phyloP scores from a whole-genome alignment of 441 rosid species.

The Populus hybrid region DNA sequence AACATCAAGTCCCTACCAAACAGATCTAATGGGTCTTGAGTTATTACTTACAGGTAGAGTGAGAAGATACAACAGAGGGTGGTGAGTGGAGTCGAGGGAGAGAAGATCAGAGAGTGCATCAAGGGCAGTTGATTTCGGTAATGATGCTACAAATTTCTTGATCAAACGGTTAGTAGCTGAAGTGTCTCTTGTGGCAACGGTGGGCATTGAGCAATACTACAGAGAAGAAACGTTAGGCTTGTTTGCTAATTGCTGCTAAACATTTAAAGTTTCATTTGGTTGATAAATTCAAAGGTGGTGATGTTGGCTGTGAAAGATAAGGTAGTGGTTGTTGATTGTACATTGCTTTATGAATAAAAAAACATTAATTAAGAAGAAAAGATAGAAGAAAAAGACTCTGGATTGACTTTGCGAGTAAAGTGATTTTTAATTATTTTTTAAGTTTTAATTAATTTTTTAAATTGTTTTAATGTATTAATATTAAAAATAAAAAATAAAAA shows the following conservation, averaged over 20 bases:
- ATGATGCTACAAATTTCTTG: constrained; percentile 70
- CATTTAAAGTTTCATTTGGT: constrained; percentile 11
- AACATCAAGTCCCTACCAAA: too few species aligned
- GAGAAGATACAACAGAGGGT: constrained; percentile 10
- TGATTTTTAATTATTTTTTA: too few species aligned
- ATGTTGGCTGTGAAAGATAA: too few species aligned
- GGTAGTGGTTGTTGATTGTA: neutral
- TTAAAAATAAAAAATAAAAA: too few species aligned
- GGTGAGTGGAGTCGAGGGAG: neutral
- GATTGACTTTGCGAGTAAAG: too few species aligned
- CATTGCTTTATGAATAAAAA: too few species aligned
- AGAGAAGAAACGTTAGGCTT: constrained; percentile 53
- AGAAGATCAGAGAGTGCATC: too few species aligned
- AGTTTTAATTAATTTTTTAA: too few species aligned
- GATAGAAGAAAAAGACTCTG: too few species aligned
- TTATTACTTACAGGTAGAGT: constrained; percentile 44
- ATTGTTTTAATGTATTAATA: too few species aligned
- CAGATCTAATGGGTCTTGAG: neutral
- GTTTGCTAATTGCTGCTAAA: constrained; percentile 44
- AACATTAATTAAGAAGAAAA: too few species aligned
- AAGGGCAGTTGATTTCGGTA: constrained; percentile 42
- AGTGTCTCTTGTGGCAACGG: constrained; percentile 37
- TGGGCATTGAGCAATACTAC: constrained; percentile 32
- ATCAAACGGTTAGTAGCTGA: constrained; percentile 51
- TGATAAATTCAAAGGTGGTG: neutral